Conservation (phyloP, 805 yeast genomes). For the Candida boleticola region DNA sequence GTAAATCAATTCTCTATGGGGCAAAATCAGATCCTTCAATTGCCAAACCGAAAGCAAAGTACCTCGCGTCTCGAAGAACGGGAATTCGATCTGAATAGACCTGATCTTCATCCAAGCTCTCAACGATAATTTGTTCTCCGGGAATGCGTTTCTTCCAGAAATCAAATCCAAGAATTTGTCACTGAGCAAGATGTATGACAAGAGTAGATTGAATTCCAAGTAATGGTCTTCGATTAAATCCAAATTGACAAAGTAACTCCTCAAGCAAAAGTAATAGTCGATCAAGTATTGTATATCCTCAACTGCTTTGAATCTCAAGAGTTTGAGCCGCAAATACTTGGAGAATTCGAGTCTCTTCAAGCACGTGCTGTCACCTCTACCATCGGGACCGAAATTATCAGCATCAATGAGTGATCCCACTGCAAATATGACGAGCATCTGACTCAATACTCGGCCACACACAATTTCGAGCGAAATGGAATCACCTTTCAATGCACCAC, state of each 20-base stretch:
- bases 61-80: slow-evolving; percentile 28
- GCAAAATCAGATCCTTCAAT: slow-evolving; percentile 23
- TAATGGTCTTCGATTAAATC: slow-evolving; percentile 21
- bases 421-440: not conserved
- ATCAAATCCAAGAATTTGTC: slow-evolving; percentile 17
- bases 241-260: slow-evolving; percentile 17
- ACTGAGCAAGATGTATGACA: slow-evolving; percentile 17
- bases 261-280: slow-evolving; percentile 24
- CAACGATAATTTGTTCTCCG: slow-evolving; percentile 17
- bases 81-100: slow-evolving; percentile 22
- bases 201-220: slow-evolving; percentile 26
- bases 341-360: slow-evolving; percentile 11
- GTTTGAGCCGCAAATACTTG: slow-evolving; percentile 15
- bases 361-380: slow-evolving; percentile 4
- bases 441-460: not conserved
- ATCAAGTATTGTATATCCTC: slow-evolving; percentile 22
- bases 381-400: not conserved
- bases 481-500: not conserved
- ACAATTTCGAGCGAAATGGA: not conserved
- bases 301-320: slow-evolving; percentile 17
- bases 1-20: slow-evolving; percentile 17
- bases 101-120: slow-evolving; percentile 28
- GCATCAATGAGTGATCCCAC: not conserved
- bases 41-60: slow-evolving; percentile 22
- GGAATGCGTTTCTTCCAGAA: slow-evolving; percentile 12